Evolutionary conservation across 805 yeast species (phyloP), one percentile per base, ranked within the genome.

Genomic region (Saccharomycopsis sp.): DNA sequence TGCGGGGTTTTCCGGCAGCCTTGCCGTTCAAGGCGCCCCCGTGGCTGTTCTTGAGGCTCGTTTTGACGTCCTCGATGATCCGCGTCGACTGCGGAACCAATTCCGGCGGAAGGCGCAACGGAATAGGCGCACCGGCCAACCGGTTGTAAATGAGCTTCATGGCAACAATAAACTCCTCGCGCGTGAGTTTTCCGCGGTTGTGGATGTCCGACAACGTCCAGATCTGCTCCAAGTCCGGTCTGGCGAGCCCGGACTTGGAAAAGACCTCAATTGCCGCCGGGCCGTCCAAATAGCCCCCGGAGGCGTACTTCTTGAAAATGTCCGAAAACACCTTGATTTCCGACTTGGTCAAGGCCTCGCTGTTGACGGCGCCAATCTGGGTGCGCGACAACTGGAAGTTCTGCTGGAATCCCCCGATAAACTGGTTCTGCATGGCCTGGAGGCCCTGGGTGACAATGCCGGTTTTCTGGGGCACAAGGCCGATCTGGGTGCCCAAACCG

Each of bases 81-180:
- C 84, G 82, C 44, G 87, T 80, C 5, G 96, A 87, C 1, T 96
- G 95, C 5, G 99, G 98, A 34, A 91, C 75, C 62, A 92, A 79
- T 67, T 91, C 96, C 1, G 95, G 90, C 2, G 98, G 98, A 55
- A 92, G 78, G 56, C 83, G 75, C 52, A 77, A 68, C 23, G 99
- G 99, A 54, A 94, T 73, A n/a, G 87, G 89, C 62, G 81, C 83
- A 1, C 97, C 97, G 67, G 91, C 91, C 68, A 92, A 75, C 62
- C 92, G 81, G 70, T 97, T 82, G 73, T 94, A 92, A 50, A 92
- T 92, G 59, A 92, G 77, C 76, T 95, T 97, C 98, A 92, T 94
- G 34, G 98, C 97, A 40, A 94, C 91, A 0, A 97, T 87, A 74
- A 92, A 94, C 70, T 90, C 96, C 69, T 92, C 97, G 66, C 82